Conservation (phyloP, 169 alveolate species). For the Cryptosporidium ryanae region DNA sequence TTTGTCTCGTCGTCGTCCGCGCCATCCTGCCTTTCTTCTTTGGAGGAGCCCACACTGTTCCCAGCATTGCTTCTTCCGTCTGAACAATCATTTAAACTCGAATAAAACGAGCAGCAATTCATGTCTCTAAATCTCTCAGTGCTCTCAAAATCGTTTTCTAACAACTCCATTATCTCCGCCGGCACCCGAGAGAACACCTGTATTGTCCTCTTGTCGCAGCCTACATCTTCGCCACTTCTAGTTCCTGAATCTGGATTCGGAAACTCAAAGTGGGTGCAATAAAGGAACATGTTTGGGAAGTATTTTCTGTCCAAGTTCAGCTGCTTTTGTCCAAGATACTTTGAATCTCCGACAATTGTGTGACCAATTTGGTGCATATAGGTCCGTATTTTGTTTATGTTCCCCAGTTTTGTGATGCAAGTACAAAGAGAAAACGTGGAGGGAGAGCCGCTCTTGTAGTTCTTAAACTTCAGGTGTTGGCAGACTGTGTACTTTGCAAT, state of each 20-base stretch:
- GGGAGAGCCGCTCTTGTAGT: slow-evolving; percentile 40
- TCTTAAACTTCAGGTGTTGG: slow-evolving; percentile 19
- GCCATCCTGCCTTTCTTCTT: slow-evolving; percentile 1
- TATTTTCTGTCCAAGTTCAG: slow-evolving; percentile 40
- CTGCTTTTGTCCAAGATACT: slow-evolving; percentile 26
- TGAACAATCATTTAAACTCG: not conserved
- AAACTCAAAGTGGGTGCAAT: slow-evolving; percentile 43
- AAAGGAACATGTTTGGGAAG: slow-evolving; percentile 39
- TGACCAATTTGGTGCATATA: slow-evolving; percentile 54
- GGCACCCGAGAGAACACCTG: slow-evolving; percentile 13
- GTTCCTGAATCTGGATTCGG: not conserved
- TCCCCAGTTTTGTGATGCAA: slow-evolving; percentile 17
- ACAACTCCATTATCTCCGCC: slow-evolving; percentile 15
- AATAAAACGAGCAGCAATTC: slow-evolving; percentile 10
- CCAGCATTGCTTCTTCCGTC: not conserved
- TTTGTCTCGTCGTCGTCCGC: not conserved
- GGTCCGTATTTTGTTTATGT: slow-evolving; percentile 27
- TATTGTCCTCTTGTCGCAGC: not conserved
- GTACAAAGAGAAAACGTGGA: slow-evolving; percentile 35
- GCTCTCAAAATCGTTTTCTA: slow-evolving; percentile 32
- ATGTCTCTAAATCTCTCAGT: slow-evolving; percentile 27
- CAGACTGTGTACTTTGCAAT: slow-evolving; percentile 45
- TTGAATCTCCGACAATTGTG: slow-evolving; percentile 55
- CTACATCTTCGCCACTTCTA: not conserved
- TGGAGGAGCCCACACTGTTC: not conserved